Percentiles rank a stretch among this genome's conserved stretches.
These are phyloP conservation scores for Cadophora malorum DNA, from an alignment of 2,329 filamentous ascomycete species.

Conservation along the genomic window DNA sequence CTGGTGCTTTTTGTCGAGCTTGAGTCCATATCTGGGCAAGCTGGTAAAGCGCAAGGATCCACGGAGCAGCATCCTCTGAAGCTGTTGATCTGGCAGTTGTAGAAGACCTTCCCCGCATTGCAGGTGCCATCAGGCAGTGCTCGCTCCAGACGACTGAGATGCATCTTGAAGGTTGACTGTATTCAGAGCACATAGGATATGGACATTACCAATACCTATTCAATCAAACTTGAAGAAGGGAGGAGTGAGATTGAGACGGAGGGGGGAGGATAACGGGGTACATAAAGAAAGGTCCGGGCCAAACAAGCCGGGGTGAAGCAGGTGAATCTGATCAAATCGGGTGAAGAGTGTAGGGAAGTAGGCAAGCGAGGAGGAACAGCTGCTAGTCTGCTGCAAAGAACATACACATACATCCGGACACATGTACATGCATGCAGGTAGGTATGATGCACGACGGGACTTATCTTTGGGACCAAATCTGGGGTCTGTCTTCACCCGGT, in stretches of 20 bases:
- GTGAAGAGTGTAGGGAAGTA: neutral
- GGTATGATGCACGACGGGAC: slow-evolving; percentile 4
- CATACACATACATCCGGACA: neutral
- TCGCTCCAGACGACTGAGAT: slow-evolving; percentile 17
- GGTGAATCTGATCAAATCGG: slow-evolving; percentile 11
- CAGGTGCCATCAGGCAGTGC: slow-evolving; percentile 21
- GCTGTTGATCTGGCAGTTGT: slow-evolving; percentile 47
- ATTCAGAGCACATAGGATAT: slow-evolving; percentile 2
- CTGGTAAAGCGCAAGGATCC: slow-evolving; percentile 49
- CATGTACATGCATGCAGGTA: slow-evolving; percentile 4
- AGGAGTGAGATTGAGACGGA: neutral
- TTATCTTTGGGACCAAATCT: slow-evolving; percentile 14
- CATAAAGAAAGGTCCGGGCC: slow-evolving; percentile 16
- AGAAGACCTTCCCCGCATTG: slow-evolving; percentile 42
- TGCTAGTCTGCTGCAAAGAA: neutral
- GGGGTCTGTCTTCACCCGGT: slow-evolving; percentile 11
- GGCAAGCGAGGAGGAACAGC: slow-evolving; percentile 9
- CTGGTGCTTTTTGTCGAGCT: slow-evolving; percentile 17
- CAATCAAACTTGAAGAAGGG: neutral
- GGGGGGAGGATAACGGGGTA: slow-evolving; percentile 11
- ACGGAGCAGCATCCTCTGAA: slow-evolving; percentile 55
- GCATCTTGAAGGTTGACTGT: slow-evolving; percentile 22
- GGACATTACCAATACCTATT: neutral
- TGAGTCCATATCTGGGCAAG: slow-evolving; percentile 43
- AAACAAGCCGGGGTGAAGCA: slow-evolving; percentile 8